These are phyloP conservation scores for Fusarium albosuccineum DNA, from an alignment of 2,329 filamentous ascomycete genomes.

Conservation along the genomic window DNA sequence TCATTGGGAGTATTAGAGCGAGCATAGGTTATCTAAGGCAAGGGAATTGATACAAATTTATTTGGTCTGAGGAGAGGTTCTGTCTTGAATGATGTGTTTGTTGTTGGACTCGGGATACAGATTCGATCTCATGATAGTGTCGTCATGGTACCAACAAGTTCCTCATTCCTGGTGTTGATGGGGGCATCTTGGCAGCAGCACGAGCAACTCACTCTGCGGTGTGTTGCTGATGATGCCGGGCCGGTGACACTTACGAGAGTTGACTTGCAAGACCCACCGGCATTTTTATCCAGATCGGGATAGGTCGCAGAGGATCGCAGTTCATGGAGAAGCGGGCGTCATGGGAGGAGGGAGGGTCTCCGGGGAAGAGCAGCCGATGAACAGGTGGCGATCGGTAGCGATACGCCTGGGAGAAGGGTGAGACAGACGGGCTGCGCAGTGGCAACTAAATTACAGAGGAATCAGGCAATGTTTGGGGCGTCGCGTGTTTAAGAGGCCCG, in stretches of 20 bases:
- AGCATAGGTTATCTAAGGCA: slow-evolving; percentile 32
- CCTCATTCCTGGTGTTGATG: too few relatives aligned
- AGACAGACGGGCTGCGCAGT: background rate
- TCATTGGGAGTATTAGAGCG: slow-evolving; percentile 41
- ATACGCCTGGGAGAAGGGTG: too few relatives aligned
- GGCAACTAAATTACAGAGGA: background rate
- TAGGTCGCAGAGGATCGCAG: slow-evolving; percentile 9
- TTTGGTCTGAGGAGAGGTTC: background rate
- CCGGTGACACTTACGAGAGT: slow-evolving; percentile 2
- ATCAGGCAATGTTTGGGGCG: background rate
- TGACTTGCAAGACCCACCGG: slow-evolving; percentile 6
- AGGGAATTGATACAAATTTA: slow-evolving; percentile 16
- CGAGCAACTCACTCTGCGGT: background rate
- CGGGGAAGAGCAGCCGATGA: slow-evolving; percentile 13
- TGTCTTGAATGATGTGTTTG: background rate
- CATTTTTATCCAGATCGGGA: slow-evolving; percentile 6
- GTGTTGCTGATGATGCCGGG: background rate
- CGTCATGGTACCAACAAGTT: slow-evolving; percentile 3
- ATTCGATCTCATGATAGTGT: background rate
- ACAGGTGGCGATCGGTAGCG: background rate
- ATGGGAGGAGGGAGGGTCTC: background rate
- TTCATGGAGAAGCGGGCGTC: background rate
- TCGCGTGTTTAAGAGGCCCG: background rate
- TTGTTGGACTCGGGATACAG: too few relatives aligned
- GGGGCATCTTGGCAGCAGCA: too few relatives aligned